Evolutionary conservation across 2,329 filamentous ascomycete genomes (phyloP).

Genomic region (Coniochaeta sp.): DNA sequence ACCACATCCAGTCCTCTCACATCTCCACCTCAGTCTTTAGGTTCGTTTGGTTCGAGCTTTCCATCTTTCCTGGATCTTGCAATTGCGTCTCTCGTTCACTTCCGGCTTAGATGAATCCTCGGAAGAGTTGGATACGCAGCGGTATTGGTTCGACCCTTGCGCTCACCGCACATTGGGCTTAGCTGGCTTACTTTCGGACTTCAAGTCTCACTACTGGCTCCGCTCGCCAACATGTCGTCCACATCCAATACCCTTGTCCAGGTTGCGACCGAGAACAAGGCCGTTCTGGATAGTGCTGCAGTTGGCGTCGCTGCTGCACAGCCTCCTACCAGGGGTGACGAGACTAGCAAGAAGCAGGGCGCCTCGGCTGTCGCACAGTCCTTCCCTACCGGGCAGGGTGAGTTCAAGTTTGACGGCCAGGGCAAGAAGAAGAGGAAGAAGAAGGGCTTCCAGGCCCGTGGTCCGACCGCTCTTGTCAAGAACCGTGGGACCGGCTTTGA

Average conservation of each 20-base stretch:
- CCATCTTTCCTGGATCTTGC: too few species aligned
- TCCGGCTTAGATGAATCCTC: too few species aligned
- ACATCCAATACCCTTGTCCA: neutral
- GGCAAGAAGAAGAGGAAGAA: slow-evolving; percentile 37
- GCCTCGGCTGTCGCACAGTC: neutral
- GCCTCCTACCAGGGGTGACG: neutral
- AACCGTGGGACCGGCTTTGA: slow-evolving; percentile 62
- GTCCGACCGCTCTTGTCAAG: slow-evolving; percentile 33
- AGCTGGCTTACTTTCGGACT: neutral
- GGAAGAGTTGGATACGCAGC: too few species aligned
- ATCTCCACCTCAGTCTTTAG: too few species aligned
- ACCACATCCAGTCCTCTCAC: too few species aligned
- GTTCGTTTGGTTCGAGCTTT: too few species aligned
- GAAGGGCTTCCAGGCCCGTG: slow-evolving; percentile 25
- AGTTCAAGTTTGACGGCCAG: slow-evolving; percentile 4
- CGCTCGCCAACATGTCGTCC: neutral
- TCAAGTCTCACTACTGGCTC: neutral
- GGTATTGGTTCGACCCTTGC: neutral
- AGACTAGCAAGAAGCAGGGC: neutral
- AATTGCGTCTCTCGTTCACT: too few species aligned
- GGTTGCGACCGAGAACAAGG: neutral
- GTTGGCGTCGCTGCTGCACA: neutral
- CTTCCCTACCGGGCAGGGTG: neutral
- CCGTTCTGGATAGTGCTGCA: neutral
- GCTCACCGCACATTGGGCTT: neutral